Base-by-base conservation (phyloP, 2,329 filamentous ascomycete species). In the Alternaria arborescens region DNA sequence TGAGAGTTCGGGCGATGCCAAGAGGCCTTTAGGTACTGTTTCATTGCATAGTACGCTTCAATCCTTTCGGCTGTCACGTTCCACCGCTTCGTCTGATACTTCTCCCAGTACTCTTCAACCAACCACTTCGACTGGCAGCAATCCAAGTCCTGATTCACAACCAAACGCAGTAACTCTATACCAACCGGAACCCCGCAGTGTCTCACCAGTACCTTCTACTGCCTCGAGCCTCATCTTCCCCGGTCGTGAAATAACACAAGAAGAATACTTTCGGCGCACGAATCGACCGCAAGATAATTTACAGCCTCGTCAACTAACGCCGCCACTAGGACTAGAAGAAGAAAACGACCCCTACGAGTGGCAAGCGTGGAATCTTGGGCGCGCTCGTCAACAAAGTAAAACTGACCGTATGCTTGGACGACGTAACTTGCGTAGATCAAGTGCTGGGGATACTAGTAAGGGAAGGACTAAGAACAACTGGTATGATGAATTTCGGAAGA, bases 301-400 rank as follows among this genome's bases (percentile, higher is more conserved):
- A 8, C 55, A 53, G 10, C 46, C 30, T 1, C 24, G 22, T 12
- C 48, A 24, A 12, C 12, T 38, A 5, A 28, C 38, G 16, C 50
- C 43, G 32, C 55, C 32, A 10, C 34, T 50, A 8, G 26, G 11
- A 3, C 18, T 38, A 41, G 55, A n/a, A n/a, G 14, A 24, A 11
- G 43, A 32, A 16, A 43, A 12, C 14, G 58, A 56, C 20, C 58
- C 58, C 22, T 56, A 56, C n/a, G 32, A 26, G 16, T 60, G 58
- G 58, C n/a, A 34, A 8, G 52, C 14, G 10, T 60, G 52, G 58
- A 12, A 52, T 20, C 11, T n/a, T 32, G 32, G 40, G 26, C 36
- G 22, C 42, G 18, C 4, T 16, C 3, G n/a, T 16, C 34, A 30
- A 26, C 22, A 41, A 12, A 32, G 22, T 18, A 40, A 41, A 11